Evolutionary conservation across 805 yeast species (phyloP).

Genomic region (Starmerella stellata): DNA sequence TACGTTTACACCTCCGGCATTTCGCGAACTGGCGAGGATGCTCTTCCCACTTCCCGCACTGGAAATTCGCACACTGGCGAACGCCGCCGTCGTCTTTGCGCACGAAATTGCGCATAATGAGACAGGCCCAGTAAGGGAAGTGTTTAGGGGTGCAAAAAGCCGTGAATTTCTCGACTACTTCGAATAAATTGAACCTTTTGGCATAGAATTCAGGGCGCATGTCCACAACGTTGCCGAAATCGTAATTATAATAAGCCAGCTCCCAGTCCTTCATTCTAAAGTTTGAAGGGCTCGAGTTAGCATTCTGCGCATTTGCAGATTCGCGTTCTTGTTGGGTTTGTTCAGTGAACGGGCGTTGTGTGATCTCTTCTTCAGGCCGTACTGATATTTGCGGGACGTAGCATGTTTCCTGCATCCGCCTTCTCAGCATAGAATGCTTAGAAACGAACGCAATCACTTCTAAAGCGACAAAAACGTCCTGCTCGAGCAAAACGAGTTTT

Average conservation of each 20-base stretch:
- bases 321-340: constrained; percentile 5
- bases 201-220: constrained; percentile 31
- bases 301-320: constrained; percentile 3
- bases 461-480: constrained; percentile 84
- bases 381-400: constrained; percentile 51
- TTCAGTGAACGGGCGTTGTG: constrained; percentile 1
- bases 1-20: constrained; percentile 82
- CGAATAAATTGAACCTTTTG: constrained; percentile 48
- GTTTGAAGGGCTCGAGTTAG: constrained; percentile 8
- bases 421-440: constrained; percentile 67
- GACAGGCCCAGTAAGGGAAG: constrained; percentile 90
- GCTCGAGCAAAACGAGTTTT: constrained; percentile 72
- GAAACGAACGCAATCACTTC: constrained; percentile 86
- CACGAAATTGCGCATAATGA: constrained; percentile 92
- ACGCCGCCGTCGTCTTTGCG: constrained; percentile 88
- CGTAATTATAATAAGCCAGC: constrained; percentile 20
- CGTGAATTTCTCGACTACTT: constrained; percentile 82
- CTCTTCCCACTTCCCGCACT: constrained; percentile 88
- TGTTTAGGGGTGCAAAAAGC: constrained; percentile 51
- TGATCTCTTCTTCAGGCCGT: constrained; percentile 16
- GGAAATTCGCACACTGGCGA: constrained; percentile 84
- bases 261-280: not conserved
- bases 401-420: constrained; percentile 54
- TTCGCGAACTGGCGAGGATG: constrained; percentile 84
- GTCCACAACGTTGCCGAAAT: constrained; percentile 22